These are phyloP conservation scores for Saturnispora hagleri DNA, from an alignment of 805 yeast genomes.

Conservation along the genomic window DNA sequence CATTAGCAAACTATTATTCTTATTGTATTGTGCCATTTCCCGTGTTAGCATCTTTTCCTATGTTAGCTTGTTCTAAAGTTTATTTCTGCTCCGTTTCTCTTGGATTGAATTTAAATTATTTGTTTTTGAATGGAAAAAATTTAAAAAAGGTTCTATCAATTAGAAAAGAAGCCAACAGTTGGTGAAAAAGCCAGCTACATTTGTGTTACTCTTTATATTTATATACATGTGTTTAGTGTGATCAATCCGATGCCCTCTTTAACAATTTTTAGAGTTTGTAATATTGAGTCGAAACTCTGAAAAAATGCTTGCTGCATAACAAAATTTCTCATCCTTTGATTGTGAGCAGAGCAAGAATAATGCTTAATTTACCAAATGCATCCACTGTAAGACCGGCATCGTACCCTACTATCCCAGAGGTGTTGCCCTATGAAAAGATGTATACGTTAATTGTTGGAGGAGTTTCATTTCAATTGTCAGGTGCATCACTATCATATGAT, in stretches of 20 bases:
- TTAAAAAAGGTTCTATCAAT: not conserved
- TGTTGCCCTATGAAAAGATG: slow-evolving; percentile 61
- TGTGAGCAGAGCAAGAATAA: not conserved
- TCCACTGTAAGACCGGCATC: not conserved
- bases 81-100: not conserved
- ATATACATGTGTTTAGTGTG: not conserved
- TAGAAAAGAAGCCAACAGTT: not conserved
- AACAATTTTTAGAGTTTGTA: no score
- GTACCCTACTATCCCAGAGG: slow-evolving; percentile 30
- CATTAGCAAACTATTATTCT: not conserved
- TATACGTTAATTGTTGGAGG: slow-evolving; percentile 66
- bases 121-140: not conserved
- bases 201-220: not conserved
- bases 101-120: no score
- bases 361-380: not conserved
- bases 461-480: slow-evolving; percentile 54
- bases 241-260: not conserved
- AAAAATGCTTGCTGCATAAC: no score
- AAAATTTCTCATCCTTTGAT: no score
- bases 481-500: slow-evolving; percentile 79
- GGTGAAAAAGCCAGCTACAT: not conserved
- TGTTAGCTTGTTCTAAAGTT: not conserved
- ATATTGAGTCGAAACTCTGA: no score
- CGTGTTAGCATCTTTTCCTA: not conserved
- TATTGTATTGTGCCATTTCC: not conserved